Base-by-base conservation (phyloP, 2,329 filamentous ascomycete species). In the Colletotrichum falcatum region DNA sequence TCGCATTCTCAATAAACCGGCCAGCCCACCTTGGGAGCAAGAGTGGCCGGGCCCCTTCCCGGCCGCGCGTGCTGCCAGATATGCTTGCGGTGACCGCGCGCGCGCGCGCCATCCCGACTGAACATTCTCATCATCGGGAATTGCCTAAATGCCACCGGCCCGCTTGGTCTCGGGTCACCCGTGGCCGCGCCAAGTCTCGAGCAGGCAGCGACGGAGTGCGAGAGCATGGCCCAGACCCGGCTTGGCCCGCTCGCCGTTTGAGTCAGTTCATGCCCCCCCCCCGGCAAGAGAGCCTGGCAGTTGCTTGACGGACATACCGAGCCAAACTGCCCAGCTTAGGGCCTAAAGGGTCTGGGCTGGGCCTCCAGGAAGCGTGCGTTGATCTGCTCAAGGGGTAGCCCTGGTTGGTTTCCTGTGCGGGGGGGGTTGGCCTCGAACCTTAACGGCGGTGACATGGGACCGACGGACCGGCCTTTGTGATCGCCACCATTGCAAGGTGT, bases 291-390 rank as follows among this genome's bases (percentile, higher is more conserved):
- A 42, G 35, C 48, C 61, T 56, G 66, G 55, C 56, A 23, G 61
- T 23, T 49, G 53, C 42, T 48, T 46, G 23, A 55, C 62, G 62
- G 49, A 44, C 55, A 66, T 66, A 26, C 66, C 49, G 62, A 56
- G n/a, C 5, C n/a, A 30, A 63, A 23, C 48, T 23, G 42, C 35
- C 51, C 48, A 55, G 42, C 35, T 26, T 2, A 33, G 33, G 26
- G 33, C 49, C 49, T 8, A n/a, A 33, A 42, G 39, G 46, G 44
- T n/a, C n/a, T n/a, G n/a, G 20, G 49, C 18, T 9, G 33, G 26
- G 26, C 30, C 11, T 23, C 39, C 18, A 16, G 35, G 54, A 62
- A 66, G 61, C 54, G 60, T 54, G 35, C 55, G 42, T 28, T 23
- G 20, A 39, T n/a, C 23, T 35, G 20, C 33, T 12, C 18, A 26